Evolutionary conservation across 2,329 filamentous ascomycete genomes (phyloP), one percentile per base, ranked within the genome.

Genomic region (Alternaria brassicae): DNA sequence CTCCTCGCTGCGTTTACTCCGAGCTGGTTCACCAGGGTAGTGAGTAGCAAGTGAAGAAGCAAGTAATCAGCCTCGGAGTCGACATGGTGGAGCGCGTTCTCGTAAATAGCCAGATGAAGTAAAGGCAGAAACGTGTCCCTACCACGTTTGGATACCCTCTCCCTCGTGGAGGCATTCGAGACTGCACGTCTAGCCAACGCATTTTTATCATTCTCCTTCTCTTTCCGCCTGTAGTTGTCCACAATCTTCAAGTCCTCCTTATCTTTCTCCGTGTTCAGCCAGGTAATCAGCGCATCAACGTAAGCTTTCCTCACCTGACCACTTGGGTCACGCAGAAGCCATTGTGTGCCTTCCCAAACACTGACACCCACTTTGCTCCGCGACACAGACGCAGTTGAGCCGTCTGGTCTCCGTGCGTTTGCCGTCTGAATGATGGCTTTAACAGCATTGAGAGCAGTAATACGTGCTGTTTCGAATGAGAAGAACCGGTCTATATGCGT

Each of bases 291-390:
- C 4, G 92, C 91, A 76, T 96, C 92, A 6, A 89, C 87, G 68
- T 98, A 99, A 0, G 93, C 91, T 73, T 89, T 89, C 53, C 93
- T 88, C 32, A 98, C 93, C 30, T 87, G 84, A 30, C 87, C 87
- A 69, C 93, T 89, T 1, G 87, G 84, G 71, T 97, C 94, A 36
- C 91, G 88, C 19, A 98, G 81, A 42, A 98, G 86, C 91, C 92
- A 97, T 62, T 97, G 92, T 0, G 93, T 97, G n/a, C 92, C 92
- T 77, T 98, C 93, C 95, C 95, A 99, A 0, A 93, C 90, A 54
- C 91, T 86, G 8, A 96, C 84, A 0, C 91, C 89, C 1, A 96
- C 91, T 39, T 84, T 87, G 74, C 90, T 91, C 63, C 93, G 86
- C 6, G 88, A 87, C 51, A 95, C 85, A 28, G 86, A 86, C 25